A percentile compares a stretch with the other conserved stretches of the same genome.
Evolutionary conservation across 1,139 yeast species (phyloP).

Genomic region (Kluyveromyces sp.): DNA sequence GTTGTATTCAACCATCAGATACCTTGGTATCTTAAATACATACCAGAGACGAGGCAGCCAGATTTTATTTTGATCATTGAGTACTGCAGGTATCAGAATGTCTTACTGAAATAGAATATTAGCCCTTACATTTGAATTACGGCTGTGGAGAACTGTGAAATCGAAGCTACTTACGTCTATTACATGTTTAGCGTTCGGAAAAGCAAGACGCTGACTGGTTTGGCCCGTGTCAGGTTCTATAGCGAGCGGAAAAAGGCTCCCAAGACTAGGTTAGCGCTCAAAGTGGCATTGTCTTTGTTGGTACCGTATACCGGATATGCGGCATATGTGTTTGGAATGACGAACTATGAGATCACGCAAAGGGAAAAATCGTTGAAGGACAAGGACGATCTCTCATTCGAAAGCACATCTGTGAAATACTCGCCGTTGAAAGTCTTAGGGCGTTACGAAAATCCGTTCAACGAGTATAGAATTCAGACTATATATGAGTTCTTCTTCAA

Average conservation of each 20-base stretch:
- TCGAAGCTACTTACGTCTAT: not conserved
- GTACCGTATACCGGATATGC: constrained; percentile 66
- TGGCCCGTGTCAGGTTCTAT: not conserved
- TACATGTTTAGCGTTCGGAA: not conserved
- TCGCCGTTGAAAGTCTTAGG: constrained; percentile 59
- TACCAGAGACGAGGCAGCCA: too few relatives aligned
- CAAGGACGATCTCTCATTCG: constrained; percentile 21
- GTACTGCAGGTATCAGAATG: not conserved
- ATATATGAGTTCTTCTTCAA: constrained; percentile 75
- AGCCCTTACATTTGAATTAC: not conserved
- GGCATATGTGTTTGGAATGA: constrained; percentile 49
- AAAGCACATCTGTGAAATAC: constrained; percentile 32
- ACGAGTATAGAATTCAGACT: constrained; percentile 87
- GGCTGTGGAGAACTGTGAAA: not conserved
- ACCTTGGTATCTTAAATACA: too few relatives aligned
- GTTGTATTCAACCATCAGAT: too few relatives aligned
- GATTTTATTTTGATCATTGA: too few relatives aligned
- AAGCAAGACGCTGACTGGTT: not conserved
- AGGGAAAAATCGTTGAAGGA: constrained; percentile 36
- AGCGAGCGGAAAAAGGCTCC: not conserved
- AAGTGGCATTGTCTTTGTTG: constrained; percentile 31
- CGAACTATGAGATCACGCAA: constrained; percentile 49
- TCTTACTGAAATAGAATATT: not conserved
- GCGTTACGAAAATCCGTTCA: constrained; percentile 81
- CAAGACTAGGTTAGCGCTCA: constrained; percentile 1